These are phyloP conservation scores for Urochloa ruziziensis DNA, from an alignment of 176 grass and related monocot genomes.

Conservation along the genomic window DNA sequence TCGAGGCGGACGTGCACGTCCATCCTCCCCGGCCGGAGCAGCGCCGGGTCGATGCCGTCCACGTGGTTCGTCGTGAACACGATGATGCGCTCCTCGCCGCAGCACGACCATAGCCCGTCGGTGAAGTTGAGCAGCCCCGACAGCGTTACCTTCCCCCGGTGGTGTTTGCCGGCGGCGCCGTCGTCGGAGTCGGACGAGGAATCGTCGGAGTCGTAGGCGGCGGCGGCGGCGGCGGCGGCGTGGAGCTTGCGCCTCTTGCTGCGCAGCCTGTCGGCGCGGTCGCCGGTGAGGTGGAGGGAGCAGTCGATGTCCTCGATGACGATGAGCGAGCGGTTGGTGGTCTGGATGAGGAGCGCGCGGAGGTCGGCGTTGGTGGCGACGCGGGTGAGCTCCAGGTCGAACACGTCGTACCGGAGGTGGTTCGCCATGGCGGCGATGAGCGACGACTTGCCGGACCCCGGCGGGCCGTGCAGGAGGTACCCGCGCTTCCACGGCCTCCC, in stretches of 20 bases:
- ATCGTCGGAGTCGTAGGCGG: conserved; percentile 39
- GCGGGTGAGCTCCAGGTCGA: conserved; percentile 90
- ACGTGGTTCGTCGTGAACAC: conserved; percentile 98
- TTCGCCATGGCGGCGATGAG: conserved; percentile 96
- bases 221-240: conserved; percentile 1
- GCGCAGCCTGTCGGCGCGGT: conserved; percentile 53
- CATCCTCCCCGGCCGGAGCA: conserved; percentile 88
- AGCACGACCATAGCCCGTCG: conserved; percentile 96
- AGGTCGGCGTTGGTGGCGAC: conserved; percentile 78
- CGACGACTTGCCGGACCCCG: conserved; percentile 82
- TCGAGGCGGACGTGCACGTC: conserved; percentile 90
- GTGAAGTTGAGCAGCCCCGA: conserved; percentile 93
- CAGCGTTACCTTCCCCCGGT: conserved; percentile 65
- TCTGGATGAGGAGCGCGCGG: conserved; percentile 79
- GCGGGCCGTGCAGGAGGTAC: conserved; percentile 85
- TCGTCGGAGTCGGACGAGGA: conserved; percentile 58
- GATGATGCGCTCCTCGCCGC: conserved; percentile 89
- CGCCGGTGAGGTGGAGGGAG: conserved; percentile 85
- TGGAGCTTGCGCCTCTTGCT: conserved; percentile 50
- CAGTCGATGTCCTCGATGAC: conserved; percentile 98
- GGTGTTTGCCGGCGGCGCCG: not conserved
- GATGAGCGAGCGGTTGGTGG: conserved; percentile 82
- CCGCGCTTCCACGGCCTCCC: conserved; percentile 84
- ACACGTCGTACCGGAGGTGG: conserved; percentile 91
- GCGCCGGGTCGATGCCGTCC: conserved; percentile 79